Conservation (phyloP, 2,329 filamentous ascomycete species). For the Fusarium fujikuroi region DNA sequence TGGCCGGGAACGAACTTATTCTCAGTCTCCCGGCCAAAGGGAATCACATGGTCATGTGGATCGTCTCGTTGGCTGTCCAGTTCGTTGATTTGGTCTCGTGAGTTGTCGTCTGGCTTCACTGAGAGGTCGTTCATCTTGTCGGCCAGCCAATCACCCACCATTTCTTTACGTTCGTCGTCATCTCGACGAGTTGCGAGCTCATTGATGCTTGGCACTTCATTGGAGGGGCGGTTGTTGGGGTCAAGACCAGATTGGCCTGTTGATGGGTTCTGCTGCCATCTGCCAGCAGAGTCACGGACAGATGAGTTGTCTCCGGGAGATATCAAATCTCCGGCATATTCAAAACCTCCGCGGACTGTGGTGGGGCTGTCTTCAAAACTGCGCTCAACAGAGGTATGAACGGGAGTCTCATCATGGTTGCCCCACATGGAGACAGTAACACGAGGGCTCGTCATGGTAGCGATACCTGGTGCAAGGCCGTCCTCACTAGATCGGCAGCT, state of each 20-base stretch:
- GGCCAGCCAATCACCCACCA: constrained; percentile 63
- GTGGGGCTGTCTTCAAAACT: constrained; percentile 52
- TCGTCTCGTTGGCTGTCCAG: constrained; percentile 41
- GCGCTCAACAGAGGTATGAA: constrained; percentile 54
- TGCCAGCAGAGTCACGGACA: constrained; percentile 54
- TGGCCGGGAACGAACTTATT: constrained; percentile 62
- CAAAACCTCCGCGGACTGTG: constrained; percentile 50
- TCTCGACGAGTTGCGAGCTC: constrained; percentile 57
- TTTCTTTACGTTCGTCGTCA: constrained; percentile 58
- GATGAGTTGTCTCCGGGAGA: constrained; percentile 42
- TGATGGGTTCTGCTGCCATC: constrained; percentile 53
- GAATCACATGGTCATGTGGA: constrained; percentile 54
- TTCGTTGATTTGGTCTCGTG: constrained; percentile 34
- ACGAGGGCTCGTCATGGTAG: constrained; percentile 62
- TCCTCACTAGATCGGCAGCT: constrained; percentile 64
- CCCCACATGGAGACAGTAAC: constrained; percentile 69
- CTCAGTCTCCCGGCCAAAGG: constrained; percentile 59
- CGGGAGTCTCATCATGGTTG: constrained; percentile 52
- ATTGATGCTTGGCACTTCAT: constrained; percentile 61
- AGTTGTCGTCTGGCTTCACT: constrained; percentile 41
- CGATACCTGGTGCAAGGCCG: constrained; percentile 52
- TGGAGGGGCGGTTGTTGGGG: constrained; percentile 56
- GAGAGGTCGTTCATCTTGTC: constrained; percentile 47
- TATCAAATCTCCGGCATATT: constrained; percentile 55
- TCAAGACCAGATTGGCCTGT: constrained; percentile 60